Conservation (phyloP, 805 yeast genomes). For the Barnettozyma populi region DNA sequence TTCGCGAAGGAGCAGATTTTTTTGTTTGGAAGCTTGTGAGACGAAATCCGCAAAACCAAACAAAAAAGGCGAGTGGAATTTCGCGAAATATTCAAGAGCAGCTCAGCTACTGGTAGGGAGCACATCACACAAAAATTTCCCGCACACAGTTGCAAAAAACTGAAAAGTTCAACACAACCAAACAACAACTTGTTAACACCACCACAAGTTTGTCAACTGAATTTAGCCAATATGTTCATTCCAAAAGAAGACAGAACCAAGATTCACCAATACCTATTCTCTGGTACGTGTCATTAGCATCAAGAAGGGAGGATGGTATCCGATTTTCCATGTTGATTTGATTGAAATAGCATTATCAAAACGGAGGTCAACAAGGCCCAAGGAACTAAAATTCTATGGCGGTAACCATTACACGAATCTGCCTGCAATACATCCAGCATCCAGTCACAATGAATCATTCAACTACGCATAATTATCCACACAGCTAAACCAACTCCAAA, state of each 20-base stretch:
- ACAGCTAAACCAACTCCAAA: no score
- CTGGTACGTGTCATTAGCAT: conserved; percentile 60
- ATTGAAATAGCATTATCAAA: neutral
- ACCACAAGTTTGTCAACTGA: conserved; percentile 12
- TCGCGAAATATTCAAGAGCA: neutral
- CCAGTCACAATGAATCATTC: no score
- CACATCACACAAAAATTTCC: conserved; percentile 15
- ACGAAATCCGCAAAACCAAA: neutral
- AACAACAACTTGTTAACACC: neutral
- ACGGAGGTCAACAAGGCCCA: neutral
- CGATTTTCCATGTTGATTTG: neutral
- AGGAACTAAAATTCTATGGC: no score
- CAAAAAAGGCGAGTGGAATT: conserved; percentile 2
- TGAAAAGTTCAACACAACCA: conserved; percentile 11
- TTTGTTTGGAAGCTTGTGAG: no score
- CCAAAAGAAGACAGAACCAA: conserved; percentile 99
- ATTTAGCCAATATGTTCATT: conserved; percentile 70
- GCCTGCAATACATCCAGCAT: no score
- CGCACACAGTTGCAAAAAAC: conserved; percentile 18
- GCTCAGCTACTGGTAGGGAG: conserved; percentile 9
- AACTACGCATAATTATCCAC: no score
- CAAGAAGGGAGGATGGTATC: neutral
- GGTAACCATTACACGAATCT: no score
- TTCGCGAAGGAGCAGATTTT: neutral
- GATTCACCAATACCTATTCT: conserved; percentile 98